Percentiles rank a stretch among this genome's conserved stretches.
Evolutionary conservation across 2,329 filamentous ascomycete genomes (phyloP).

Genomic region (Colletotrichum sp.): DNA sequence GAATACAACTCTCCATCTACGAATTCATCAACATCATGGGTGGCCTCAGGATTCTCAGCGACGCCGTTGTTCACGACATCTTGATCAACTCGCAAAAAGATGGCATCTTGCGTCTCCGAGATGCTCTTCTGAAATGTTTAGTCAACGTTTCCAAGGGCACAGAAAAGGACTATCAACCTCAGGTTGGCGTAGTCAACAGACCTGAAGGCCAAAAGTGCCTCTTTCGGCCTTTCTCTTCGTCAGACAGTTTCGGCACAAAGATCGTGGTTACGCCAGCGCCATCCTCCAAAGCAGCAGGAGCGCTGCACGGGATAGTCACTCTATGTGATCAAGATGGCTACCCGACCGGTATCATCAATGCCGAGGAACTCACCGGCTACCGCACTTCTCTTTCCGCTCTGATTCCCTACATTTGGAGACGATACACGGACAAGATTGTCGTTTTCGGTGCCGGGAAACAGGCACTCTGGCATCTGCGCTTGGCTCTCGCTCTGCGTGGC

Average conservation of each 20-base stretch:
- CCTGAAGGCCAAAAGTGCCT: slow-evolving; percentile 27
- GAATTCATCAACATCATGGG: not conserved
- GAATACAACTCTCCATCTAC: fast-evolving
- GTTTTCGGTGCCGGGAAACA: slow-evolving; percentile 75
- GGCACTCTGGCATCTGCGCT: slow-evolving; percentile 73
- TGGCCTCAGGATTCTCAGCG: slow-evolving; percentile 7
- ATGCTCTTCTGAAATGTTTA: slow-evolving; percentile 16
- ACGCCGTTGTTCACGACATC: slow-evolving; percentile 19
- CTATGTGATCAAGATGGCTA: slow-evolving; percentile 59
- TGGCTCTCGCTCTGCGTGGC: slow-evolving; percentile 60
- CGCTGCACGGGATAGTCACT: slow-evolving; percentile 44
- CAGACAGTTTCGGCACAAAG: slow-evolving; percentile 25
- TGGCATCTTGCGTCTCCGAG: slow-evolving; percentile 19
- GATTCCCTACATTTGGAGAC: slow-evolving; percentile 56
- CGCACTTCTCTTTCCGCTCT: slow-evolving; percentile 69
- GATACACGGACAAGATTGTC: slow-evolving; percentile 52
- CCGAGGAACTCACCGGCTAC: slow-evolving; percentile 72
- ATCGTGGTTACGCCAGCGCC: slow-evolving; percentile 22
- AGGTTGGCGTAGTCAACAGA: slow-evolving; percentile 22
- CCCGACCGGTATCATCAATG: slow-evolving; percentile 61
- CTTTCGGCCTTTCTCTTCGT: slow-evolving; percentile 27
- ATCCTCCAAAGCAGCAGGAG: not conserved
- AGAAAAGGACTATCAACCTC: slow-evolving; percentile 26
- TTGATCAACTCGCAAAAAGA: slow-evolving; percentile 21
- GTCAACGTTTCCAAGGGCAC: slow-evolving; percentile 19